Conservation (phyloP, 345 rosid species). For the Bretschneidera sinensis region DNA sequence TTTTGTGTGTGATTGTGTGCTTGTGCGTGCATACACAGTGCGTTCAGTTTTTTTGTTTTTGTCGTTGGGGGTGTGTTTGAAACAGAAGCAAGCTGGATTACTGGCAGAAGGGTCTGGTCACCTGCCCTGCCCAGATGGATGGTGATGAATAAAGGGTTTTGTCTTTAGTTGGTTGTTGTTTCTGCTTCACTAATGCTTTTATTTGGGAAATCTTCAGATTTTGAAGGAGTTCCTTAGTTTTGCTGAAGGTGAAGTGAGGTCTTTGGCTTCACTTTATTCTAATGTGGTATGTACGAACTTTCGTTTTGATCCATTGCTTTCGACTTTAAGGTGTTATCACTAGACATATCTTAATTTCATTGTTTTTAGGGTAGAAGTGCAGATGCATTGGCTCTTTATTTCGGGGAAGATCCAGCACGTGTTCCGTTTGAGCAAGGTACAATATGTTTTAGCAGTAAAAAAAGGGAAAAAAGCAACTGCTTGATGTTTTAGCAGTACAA, state of each 20-base stretch:
- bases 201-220: slow-evolving; percentile 37
- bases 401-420: slow-evolving; percentile 90
- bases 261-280: slow-evolving; percentile 62
- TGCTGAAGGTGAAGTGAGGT: slow-evolving; percentile 75
- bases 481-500: slow-evolving; percentile 6
- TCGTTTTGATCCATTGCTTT: background rate
- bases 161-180: background rate
- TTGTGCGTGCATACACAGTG: no score
- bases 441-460: slow-evolving; percentile 5
- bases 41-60: no score
- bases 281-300: slow-evolving; percentile 47
- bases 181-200: slow-evolving; percentile 15
- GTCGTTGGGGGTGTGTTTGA: no score
- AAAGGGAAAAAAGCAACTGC: slow-evolving; percentile 3
- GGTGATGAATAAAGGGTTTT: no score
- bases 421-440: slow-evolving; percentile 87
- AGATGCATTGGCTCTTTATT: slow-evolving; percentile 74
- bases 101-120: no score
- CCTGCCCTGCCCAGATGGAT: no score
- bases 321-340: background rate
- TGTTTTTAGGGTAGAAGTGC: slow-evolving; percentile 70
- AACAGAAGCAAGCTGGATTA: no score
- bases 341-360: slow-evolving; percentile 14
- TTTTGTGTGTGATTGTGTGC: no score
- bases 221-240: slow-evolving; percentile 65